A percentile compares a stretch with the other conserved stretches of the same genome.
Conservation (phyloP, 2,329 filamentous ascomycete species). For the Alternaria viburni region DNA sequence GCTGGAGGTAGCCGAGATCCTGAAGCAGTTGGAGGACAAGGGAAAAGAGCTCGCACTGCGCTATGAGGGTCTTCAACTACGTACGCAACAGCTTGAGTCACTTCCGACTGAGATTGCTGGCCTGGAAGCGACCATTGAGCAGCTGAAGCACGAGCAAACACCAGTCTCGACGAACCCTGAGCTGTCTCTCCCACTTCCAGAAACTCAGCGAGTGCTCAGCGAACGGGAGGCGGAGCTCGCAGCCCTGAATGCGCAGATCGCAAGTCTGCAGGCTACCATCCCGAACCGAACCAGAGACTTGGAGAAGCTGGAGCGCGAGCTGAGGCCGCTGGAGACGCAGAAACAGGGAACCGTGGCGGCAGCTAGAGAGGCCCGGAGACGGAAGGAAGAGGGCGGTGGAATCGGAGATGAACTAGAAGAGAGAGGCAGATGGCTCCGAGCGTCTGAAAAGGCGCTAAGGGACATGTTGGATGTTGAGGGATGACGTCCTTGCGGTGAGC, state of each 20-base stretch:
- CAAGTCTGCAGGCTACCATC: constrained; percentile 63
- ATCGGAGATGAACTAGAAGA: constrained; percentile 77
- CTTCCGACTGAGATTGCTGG: constrained; percentile 61
- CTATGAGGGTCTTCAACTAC: constrained; percentile 61
- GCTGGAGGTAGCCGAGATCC: constrained; percentile 74
- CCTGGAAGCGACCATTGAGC: constrained; percentile 58
- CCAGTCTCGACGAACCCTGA: constrained; percentile 48
- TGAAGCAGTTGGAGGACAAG: constrained; percentile 72
- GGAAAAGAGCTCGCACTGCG: constrained; percentile 65
- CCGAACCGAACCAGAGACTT: constrained; percentile 71
- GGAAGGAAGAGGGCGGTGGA: constrained; percentile 69
- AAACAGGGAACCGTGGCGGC: constrained; percentile 69
- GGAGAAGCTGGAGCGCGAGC: constrained; percentile 70
- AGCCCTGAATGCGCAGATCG: constrained; percentile 52
- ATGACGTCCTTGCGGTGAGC: constrained; percentile 6
- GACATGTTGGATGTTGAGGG: constrained; percentile 65
- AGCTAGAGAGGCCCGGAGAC: constrained; percentile 72
- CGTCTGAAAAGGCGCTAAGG: constrained; percentile 68
- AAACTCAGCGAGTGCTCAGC: constrained; percentile 50
- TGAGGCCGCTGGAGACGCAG: constrained; percentile 71
- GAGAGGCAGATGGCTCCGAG: constrained; percentile 75
- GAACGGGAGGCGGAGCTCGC: constrained; percentile 51
- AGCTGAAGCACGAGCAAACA: constrained; percentile 50
- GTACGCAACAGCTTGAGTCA: constrained; percentile 57
- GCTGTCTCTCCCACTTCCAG: constrained; percentile 52